A percentile compares a stretch with the other conserved stretches of the same genome.
phyloP scores from a whole-genome alignment of 257 asterid species.

The Plantago major region DNA sequence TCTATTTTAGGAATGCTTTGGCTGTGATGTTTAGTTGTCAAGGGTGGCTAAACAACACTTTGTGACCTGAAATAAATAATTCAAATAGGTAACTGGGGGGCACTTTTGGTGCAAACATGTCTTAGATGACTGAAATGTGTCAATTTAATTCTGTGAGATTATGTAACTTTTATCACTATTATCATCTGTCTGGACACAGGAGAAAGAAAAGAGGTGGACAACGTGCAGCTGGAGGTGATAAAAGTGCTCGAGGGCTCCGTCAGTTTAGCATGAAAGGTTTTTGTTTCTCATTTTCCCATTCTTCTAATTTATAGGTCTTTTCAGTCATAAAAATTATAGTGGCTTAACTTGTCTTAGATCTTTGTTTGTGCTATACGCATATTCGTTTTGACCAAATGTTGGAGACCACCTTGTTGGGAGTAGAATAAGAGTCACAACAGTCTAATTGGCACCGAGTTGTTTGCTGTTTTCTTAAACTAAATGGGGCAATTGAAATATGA shows the following conservation, averaged over 20 bases:
- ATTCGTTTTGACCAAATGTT: not conserved
- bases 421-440: not conserved
- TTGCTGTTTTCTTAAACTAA: not conserved
- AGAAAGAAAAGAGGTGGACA: constrained; percentile 81
- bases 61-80: not conserved
- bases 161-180: not conserved
- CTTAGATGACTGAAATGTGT: constrained; percentile 1
- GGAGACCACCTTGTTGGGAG: not conserved
- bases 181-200: constrained; percentile 33
- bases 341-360: not conserved
- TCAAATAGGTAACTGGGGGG: constrained; percentile 1
- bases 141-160: not conserved
- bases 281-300: constrained; percentile 5
- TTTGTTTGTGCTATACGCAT: not conserved
- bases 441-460: not conserved
- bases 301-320: not conserved
- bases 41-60: not conserved
- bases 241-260: constrained; percentile 86
- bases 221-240: constrained; percentile 71
- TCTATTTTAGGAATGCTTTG: too few relatives aligned
- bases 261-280: constrained; percentile 94
- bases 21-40: not conserved
- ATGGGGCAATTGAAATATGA: not conserved
- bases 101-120: not conserved
- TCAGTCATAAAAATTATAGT: not conserved